Conservation (phyloP, 225 moss, liverwort and hornwort genomes). For the Straminergon stramineum region DNA sequence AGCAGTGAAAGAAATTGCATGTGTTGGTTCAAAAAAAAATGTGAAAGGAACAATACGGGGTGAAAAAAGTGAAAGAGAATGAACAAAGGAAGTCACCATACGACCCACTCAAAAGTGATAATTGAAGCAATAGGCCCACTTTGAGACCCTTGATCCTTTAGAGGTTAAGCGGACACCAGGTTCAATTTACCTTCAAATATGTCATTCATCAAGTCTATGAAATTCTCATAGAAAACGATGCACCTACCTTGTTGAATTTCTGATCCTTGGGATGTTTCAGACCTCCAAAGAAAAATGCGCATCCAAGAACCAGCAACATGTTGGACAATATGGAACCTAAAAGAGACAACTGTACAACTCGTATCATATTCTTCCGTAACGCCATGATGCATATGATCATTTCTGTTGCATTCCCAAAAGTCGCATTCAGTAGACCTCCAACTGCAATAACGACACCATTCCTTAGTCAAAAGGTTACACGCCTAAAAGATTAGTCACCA, state of each 20-base stretch:
- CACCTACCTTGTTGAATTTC: conserved; percentile 55
- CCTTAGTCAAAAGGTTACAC: not conserved
- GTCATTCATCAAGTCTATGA: not conserved
- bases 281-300: conserved; percentile 81
- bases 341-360: conserved; percentile 79
- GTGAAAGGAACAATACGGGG: not conserved
- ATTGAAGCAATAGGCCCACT: not conserved
- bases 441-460: conserved; percentile 20
- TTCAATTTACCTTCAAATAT: not conserved
- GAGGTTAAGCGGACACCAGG: not conserved
- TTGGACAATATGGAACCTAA: conserved; percentile 85
- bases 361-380: conserved; percentile 72
- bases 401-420: conserved; percentile 87
- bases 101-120: not conserved
- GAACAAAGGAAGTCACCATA: not conserved
- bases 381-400: conserved; percentile 83
- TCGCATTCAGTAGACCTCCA: conserved; percentile 78
- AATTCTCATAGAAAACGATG: not conserved
- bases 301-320: conserved; percentile 81
- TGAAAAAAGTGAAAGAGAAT: not conserved
- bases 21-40: not conserved
- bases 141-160: not conserved
- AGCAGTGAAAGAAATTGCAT: not conserved
- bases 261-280: conserved; percentile 55
- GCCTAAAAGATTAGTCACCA: not conserved